Base-by-base conservation (phyloP, 805 yeast species). In the Nakazawaea ernobii region DNA sequence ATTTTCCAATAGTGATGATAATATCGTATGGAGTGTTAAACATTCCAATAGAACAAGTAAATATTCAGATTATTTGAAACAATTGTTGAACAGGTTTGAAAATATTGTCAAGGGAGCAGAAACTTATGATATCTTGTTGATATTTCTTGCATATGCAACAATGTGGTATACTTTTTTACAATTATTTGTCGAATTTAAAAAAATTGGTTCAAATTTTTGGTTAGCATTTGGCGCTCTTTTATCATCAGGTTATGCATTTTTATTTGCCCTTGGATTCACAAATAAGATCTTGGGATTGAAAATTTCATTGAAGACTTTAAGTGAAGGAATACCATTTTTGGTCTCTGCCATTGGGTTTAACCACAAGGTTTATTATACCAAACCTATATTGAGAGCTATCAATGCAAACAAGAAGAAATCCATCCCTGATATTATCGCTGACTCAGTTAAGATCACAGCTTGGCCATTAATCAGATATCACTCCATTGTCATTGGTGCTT, bases 311-410 rank as follows among this genome's bases (percentile, higher is more conserved):
- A 69, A 86, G 47, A 80, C 87, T 47, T 71, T 92, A 54, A 79
- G 90, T 49, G 97, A 92, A 68, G 97, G 97, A 32, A 68, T 92
- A 40, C 99, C 99, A 20, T 92, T 92, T 65, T 75, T 92, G 59
- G 95, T 92, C 20, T 89, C 95, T 17, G 83, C 89, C 4, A 80
- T 92, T 59, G 99, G 98, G 1, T 92, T 92, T 67, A 90, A 88
- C 61, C 86, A 87, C 62, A 89, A 91, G 59, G 77, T 88, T 15
- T 71, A 79, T 10, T 74, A 90, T 53, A 84, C 97, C 1, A 68
- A 75, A 17, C 75, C 78, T 40, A 82, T 84, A 24, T 59, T 78
- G 56, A 63, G 67, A 35, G 69, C 75, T 27, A 61, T 73, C 13
- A 55, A 56, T 32, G 52, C 55, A 14, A 57, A 58, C 32, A 46